Conservation (phyloP, 495 filamentous ascomycete species). For the Apiosordaria backusii region DNA sequence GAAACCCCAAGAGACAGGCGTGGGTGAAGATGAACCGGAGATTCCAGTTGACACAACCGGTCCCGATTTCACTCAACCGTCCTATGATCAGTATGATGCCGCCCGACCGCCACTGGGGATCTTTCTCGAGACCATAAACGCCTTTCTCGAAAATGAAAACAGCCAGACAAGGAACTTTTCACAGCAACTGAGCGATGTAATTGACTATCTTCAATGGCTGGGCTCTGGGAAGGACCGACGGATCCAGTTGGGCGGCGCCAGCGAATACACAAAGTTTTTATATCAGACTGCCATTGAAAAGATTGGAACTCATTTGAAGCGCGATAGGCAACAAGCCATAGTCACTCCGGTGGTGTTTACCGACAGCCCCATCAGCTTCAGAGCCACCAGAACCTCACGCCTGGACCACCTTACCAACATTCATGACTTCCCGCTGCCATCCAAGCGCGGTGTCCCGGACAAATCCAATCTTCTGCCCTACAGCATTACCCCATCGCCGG, state of each 20-base stretch:
- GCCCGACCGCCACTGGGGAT: conserved; percentile 24
- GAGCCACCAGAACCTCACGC: conserved; percentile 16
- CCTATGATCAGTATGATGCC: not conserved
- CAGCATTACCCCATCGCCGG: not conserved
- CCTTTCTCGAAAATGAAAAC: conserved; percentile 34
- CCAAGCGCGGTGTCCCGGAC: conserved; percentile 4
- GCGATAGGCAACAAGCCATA: conserved; percentile 25
- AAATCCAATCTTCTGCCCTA: conserved; percentile 9
- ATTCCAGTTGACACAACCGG: not conserved
- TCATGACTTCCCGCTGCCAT: conserved; percentile 19
- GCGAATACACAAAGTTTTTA: conserved; percentile 16
- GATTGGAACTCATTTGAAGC: conserved; percentile 26
- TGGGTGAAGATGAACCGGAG: too few relatives aligned
- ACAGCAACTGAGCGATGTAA: conserved; percentile 3
- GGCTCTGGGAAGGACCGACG: conserved; percentile 12
- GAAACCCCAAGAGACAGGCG: too few relatives aligned
- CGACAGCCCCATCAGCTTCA: conserved; percentile 10
- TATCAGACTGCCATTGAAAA: conserved; percentile 26
- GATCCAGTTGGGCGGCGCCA: conserved; percentile 20
- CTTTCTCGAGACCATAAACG: conserved; percentile 25
- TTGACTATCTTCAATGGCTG: conserved; percentile 32
- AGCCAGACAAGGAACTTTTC: not conserved
- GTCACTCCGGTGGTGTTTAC: conserved; percentile 15
- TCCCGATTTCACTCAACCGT: not conserved
- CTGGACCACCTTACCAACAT: conserved; percentile 22